Evolutionary conservation across 2,329 filamentous ascomycete species (phyloP), one percentile per base, ranked within the genome.

Genomic region (Alternaria arborescens): DNA sequence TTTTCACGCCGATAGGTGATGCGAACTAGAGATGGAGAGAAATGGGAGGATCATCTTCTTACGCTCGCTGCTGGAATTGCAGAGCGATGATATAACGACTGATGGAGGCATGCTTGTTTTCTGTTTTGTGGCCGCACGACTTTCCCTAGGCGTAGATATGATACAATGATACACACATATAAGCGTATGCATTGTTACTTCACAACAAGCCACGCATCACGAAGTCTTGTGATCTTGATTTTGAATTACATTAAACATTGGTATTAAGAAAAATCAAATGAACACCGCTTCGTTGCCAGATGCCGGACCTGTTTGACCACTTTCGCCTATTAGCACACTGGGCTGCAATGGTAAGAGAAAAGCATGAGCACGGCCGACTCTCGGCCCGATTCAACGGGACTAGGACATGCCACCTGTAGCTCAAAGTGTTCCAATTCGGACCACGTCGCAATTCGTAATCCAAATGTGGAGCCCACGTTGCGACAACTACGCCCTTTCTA

Each of bases 1-100:
- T 64, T 8, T 65, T 65, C n/a, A 64, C 60, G 26, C 62, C 52
- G 1, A 11, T 63, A 18, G n/a, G 16, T 12, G 22, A 18, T 6
- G 26, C 26, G 22, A 20, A 44, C 8, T 53, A 30, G 41, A 47
- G 22, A 5, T 8, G 12, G 30, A 20, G 46, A 36, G 10, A 7
- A 1, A 38, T 26, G 20, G 8, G 46, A 50, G 22, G 32, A 6
- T 38, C 16, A 3, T 18, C 22, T 36, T 20, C 18, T 50, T 34
- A 50, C 24, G 46, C 46, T 50, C 46, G 46, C 46, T 50, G 32
- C 46, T 50, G 20, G 46, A 26, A 36, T 24, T 50, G 46, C 32
- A 36, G 46, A 50, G 30, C 46, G n/a, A 50, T 22, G 46, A 50
- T 24, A 14, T 24, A 36, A 50, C 46, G 46, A 24, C 38, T 22